Evolutionary conservation across 2,329 filamentous ascomycete species (phyloP), one percentile per base, ranked within the genome.

Genomic region (Pestalotiopsis sp.): DNA sequence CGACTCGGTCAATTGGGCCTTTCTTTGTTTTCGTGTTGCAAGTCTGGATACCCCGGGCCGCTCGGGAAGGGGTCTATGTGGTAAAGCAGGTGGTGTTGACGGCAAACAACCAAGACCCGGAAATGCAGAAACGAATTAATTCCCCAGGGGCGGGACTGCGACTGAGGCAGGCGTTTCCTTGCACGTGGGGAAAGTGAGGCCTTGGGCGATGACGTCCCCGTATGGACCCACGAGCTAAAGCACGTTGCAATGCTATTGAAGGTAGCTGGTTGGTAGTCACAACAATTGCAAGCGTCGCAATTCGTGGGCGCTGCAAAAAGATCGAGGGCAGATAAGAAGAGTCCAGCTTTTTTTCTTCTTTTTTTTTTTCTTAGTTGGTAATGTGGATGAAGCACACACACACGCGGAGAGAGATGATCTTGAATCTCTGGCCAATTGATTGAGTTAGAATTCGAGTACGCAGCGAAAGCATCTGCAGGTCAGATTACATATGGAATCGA

Each of bases 131-230:
- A 52, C n/a, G 17, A 52, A 52, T 52, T 52, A 20, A n/a, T 52
- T 20, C 45, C 45, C 45, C 45, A 38, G 25, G 59, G 36, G 36
- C 14, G 20, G 59, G 31, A 36, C 58, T 31, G 58, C 14, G 20
- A 25, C 27, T 27, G 31, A 39, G 17, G 59, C 25, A 20, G 59
- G 45, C 45, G 45, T n/a, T 62, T 62, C 59, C 59, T 62, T 62
- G 59, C 59, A 20, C 59, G 59, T 62, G 59, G 59, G 59, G 27
- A 62, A 62, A 62, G 59, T 62, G 59, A 62, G 59, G 59, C 59
- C 59, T 52, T 62, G 59, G 27, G 36, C 25, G 31, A 62, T 62
- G 59, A 62, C 59, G 59, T 62, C 59, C 59, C 25, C 27, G 31
- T 62, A 62, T 62, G 59, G 59, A 31, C 59, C 25, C 59, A 39